Evolutionary conservation across 78 protist genomes (phyloP).

Genomic region (Planoprotostelium fungivorum): DNA sequence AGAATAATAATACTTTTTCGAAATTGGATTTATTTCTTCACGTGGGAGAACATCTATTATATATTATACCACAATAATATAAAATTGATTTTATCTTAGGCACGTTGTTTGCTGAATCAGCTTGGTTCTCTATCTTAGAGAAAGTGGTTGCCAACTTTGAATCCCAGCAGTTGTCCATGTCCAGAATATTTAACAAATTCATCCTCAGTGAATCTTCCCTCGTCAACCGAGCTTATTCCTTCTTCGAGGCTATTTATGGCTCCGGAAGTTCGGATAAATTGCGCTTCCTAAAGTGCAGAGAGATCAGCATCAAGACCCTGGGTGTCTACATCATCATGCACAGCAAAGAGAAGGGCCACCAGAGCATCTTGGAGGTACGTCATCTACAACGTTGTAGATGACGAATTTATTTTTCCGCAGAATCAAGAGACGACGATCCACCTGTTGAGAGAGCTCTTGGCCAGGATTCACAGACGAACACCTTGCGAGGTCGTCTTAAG

Average conservation of each 20-base stretch:
- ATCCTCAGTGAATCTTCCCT: background rate
- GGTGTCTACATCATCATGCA: background rate
- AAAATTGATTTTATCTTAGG: background rate
- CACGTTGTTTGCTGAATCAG: background rate
- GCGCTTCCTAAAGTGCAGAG: background rate
- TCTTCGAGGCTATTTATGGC: background rate
- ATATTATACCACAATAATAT: no score
- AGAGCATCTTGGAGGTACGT: background rate
- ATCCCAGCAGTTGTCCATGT: background rate
- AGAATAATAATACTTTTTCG: no score
- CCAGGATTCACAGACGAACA: background rate
- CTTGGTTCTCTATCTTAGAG: background rate
- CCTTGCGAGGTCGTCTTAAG: background rate
- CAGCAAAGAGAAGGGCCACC: background rate
- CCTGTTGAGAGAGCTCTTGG: background rate
- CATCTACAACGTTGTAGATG: background rate
- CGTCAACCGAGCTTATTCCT: background rate
- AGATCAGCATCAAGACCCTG: background rate
- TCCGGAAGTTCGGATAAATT: background rate
- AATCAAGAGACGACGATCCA: background rate
- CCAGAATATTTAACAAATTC: background rate
- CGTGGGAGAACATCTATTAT: no score
- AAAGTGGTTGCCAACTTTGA: background rate
- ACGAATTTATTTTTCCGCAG: background rate
- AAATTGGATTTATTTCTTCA: no score